Evolutionary conservation across 75 land plant species (phyloP), one percentile per base, ranked within the genome.

Genomic region (Selaginella tamariscina): DNA sequence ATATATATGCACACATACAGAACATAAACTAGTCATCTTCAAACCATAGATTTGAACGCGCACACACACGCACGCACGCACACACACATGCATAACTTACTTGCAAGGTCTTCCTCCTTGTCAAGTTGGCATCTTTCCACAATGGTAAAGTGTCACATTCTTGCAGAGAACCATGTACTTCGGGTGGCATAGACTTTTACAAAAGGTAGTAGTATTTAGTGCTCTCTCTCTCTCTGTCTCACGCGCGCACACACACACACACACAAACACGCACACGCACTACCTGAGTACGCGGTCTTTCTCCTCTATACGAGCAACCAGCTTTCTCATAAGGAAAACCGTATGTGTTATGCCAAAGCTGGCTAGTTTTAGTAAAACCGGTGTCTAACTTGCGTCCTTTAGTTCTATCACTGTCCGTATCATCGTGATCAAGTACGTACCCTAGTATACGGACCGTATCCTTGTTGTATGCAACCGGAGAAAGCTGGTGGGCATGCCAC

Each of bases 401-500:
- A 29, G 77, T 68, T 60, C 97, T 64, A 33, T 89, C 89, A 33
- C 84, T 78, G 29, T 84, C 94, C 27, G 71, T 88, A 62, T 91
- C 97, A 78, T 91, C 94, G 71, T 91, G 97, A 31, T 84, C 89
- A 54, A 91, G 73, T 22, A 91, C 74, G 70, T 62, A 78, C 2
- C 89, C 94, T 30, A 91, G 70, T 8, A 76, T 0, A 39, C 69
- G 31, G 0, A 72, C 44, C 73, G 76, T 59, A 33, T 91, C 97
- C 33, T 74, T 73, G 31, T 72, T 65, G 68, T 91, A 91, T 33
- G 86, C 72, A 59, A 71, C 72, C 27, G 97, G 82, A 24, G 77
- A 75, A 59, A 83, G 76, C 68, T 91, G 97, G 57, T 91, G 97
- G 24, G 93, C 73, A 54, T 91, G 93, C 97, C 97, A 91, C 62